These are phyloP conservation scores for Amauroascus niger DNA, from an alignment of 2,329 filamentous ascomycete genomes.

Conservation along the genomic window DNA sequence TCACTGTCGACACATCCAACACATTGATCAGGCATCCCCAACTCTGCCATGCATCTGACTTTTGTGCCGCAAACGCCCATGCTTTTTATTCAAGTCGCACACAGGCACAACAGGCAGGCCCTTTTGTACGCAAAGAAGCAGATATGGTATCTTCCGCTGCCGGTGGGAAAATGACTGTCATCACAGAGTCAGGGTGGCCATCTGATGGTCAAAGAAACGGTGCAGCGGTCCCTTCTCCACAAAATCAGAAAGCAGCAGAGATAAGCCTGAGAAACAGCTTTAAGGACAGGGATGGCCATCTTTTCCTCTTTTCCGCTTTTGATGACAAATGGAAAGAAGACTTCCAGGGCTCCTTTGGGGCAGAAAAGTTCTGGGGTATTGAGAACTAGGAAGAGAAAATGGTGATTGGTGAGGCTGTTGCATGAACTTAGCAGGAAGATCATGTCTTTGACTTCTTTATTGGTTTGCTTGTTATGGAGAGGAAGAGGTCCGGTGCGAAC, in stretches of 20 bases:
- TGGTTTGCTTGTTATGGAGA: too few relatives aligned
- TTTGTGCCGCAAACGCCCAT: conserved; percentile 72
- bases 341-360: conserved; percentile 51
- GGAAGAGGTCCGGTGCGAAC: too few relatives aligned
- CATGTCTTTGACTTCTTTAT: not conserved
- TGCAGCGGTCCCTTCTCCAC: conserved; percentile 55
- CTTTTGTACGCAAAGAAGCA: conserved; percentile 53
- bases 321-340: conserved; percentile 71
- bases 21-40: conserved; percentile 56
- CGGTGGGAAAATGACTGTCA: conserved; percentile 53
- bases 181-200: conserved; percentile 83
- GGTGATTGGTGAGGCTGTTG: not conserved
- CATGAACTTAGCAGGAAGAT: not conserved
- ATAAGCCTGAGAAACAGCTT: conserved; percentile 55
- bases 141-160: conserved; percentile 37
- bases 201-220: conserved; percentile 57
- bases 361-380: conserved; percentile 72
- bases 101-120: conserved; percentile 51
- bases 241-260: conserved; percentile 58
- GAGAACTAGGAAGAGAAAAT: not conserved
- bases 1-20: conserved; percentile 69
- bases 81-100: conserved; percentile 68
- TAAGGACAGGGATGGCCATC: conserved; percentile 30
- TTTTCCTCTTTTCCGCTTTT: conserved; percentile 70
- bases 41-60: conserved; percentile 65